phyloP scores from a whole-genome alignment of 2,329 filamentous ascomycete genomes.

The Monosporascus sp. region DNA sequence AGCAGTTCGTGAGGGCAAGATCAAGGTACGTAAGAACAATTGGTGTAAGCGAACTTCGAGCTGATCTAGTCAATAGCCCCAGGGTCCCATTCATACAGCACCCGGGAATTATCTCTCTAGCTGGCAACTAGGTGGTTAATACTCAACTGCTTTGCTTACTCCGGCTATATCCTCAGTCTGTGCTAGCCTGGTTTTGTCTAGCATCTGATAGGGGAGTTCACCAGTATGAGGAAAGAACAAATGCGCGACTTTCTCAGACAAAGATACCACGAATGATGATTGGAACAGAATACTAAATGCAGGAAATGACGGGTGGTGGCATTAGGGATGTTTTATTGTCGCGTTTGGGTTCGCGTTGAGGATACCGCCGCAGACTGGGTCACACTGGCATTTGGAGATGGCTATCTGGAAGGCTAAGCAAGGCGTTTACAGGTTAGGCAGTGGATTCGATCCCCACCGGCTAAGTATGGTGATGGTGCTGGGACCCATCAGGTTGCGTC shows the following conservation, averaged over 20 bases:
- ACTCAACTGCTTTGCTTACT: background rate
- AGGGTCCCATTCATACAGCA: background rate
- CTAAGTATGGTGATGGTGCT: background rate
- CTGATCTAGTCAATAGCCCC: background rate
- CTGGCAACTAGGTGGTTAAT: too few relatives aligned
- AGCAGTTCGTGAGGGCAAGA: background rate
- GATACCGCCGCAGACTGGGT: background rate
- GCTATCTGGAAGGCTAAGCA: background rate
- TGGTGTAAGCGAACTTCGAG: background rate
- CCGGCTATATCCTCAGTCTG: background rate
- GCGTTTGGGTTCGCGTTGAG: background rate
- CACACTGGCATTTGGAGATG: background rate
- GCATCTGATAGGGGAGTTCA: too few relatives aligned
- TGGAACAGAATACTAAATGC: background rate
- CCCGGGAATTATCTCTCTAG: background rate
- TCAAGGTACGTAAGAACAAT: background rate
- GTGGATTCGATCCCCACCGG: background rate
- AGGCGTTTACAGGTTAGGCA: background rate
- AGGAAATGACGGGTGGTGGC: background rate
- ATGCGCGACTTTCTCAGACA: background rate
- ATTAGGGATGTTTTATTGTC: background rate
- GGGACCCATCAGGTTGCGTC: background rate
- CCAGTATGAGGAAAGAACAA: too few relatives aligned
- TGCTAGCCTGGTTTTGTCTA: background rate
- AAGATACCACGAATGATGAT: background rate